A percentile compares a stretch with the other conserved stretches of the same genome.
These are phyloP conservation scores for Vigna angularis DNA, from an alignment of 306 rosid genomes.

Conservation along the genomic window DNA sequence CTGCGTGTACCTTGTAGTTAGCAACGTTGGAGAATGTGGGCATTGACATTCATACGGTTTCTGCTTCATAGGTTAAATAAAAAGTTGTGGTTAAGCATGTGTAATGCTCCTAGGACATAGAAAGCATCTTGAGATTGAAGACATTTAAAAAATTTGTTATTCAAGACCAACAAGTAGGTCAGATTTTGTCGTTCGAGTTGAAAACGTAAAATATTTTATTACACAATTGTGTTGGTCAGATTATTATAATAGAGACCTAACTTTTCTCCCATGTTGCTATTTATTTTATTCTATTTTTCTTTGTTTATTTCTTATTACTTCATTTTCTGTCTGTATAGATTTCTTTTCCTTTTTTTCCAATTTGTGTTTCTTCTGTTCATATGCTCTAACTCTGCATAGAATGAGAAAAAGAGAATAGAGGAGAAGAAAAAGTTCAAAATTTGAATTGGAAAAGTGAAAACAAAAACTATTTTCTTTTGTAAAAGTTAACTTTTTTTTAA, in stretches of 20 bases:
- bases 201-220: neutral
- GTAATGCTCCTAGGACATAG: slow-evolving; percentile 27
- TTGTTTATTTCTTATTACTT: neutral
- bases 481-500: no score
- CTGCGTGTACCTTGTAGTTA: slow-evolving; percentile 32
- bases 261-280: neutral
- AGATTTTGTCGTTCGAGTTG: neutral
- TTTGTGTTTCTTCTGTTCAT: no score
- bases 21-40: slow-evolving; percentile 47
- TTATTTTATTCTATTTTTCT: neutral
- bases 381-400: no score
- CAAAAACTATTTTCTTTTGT: no score
- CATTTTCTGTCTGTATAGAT: neutral
- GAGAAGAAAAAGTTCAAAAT: no score
- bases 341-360: no score
- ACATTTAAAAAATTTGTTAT: slow-evolving; percentile 19
- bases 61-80: slow-evolving; percentile 36
- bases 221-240: slow-evolving; percentile 10
- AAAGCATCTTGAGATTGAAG: slow-evolving; percentile 55
- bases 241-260: neutral
- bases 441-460: no score
- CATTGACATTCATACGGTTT: slow-evolving; percentile 50
- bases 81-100: slow-evolving; percentile 25
- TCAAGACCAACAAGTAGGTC: no score
- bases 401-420: no score